A percentile compares a stretch with the other conserved stretches of the same genome.
These are phyloP conservation scores for Boletus bicolor DNA, from an alignment of 768 basidiomycete species.

Conservation along the genomic window DNA sequence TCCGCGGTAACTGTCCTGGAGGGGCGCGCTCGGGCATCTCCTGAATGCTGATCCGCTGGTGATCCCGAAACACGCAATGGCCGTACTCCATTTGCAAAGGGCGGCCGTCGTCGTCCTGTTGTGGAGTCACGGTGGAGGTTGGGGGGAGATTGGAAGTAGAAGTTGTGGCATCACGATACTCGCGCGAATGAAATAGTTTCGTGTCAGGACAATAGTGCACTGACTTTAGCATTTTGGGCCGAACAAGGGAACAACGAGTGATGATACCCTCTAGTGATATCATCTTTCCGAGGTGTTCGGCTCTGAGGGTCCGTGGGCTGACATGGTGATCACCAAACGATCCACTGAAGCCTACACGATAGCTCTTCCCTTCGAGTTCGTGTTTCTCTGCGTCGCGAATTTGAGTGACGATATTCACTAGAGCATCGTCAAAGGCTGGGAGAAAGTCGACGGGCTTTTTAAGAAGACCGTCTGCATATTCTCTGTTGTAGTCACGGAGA, in stretches of 20 bases:
- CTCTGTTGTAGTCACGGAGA: slow-evolving; percentile 87
- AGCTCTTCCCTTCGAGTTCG: slow-evolving; percentile 74
- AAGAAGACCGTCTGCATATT: slow-evolving; percentile 83
- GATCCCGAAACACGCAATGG: slow-evolving; percentile 87
- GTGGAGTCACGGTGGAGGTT: slow-evolving; percentile 82
- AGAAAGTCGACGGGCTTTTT: slow-evolving; percentile 85
- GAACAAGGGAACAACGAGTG: slow-evolving; percentile 94
- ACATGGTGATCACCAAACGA: slow-evolving; percentile 98
- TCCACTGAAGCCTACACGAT: slow-evolving; percentile 88
- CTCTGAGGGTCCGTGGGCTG: slow-evolving; percentile 87
- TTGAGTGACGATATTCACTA: slow-evolving; percentile 67
- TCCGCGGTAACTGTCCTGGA: slow-evolving; percentile 92
- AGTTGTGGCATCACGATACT: slow-evolving; percentile 91
- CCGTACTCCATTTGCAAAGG: slow-evolving; percentile 91
- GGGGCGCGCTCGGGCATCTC: slow-evolving; percentile 99
- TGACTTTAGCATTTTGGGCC: slow-evolving; percentile 97
- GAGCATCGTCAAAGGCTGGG: slow-evolving; percentile 86
- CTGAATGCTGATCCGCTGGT: slow-evolving; percentile 97
- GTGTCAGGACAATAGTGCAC: slow-evolving; percentile 95
- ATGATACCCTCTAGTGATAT: slow-evolving; percentile 98
- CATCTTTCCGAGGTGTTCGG: slow-evolving; percentile 91
- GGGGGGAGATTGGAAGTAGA: slow-evolving; percentile 84
- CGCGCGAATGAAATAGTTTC: slow-evolving; percentile 74
- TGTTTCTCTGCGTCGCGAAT: slow-evolving; percentile 79
- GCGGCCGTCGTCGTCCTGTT: slow-evolving; percentile 88